Evolutionary conservation across 495 filamentous ascomycete species (phyloP), one percentile per base, ranked within the genome.

Genomic region (Penicillium crystallinum): DNA sequence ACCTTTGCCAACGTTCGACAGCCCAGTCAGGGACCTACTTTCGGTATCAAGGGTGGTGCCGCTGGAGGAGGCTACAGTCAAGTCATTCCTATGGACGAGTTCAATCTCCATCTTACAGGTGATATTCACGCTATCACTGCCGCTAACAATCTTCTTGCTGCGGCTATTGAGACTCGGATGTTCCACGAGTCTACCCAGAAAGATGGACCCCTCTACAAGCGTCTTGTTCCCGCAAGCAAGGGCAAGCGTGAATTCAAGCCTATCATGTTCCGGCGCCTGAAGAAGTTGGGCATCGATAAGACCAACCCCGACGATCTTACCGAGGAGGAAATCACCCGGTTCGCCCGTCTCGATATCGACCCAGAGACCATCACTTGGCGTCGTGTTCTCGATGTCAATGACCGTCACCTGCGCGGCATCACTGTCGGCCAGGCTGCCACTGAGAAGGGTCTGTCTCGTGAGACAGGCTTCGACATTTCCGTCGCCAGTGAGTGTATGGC

Each of bases 51-150:
- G 75, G 93, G 93, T 38, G 93, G 93, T 55, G 93, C 93, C 46
- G 93, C 93, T 50, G 93, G 93, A 62, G 93, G 93, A 57, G 93
- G 93, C 14, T 98, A 96, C 77, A 95, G 89, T 68, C 93, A 98
- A 70, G 93, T 97, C 62, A 97, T 98, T 58, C 93, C 93, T 46
- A 98, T 98, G 93, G 93, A 98, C 57, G 93, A 98, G 68, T 98
- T 98, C 78, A 98, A 98, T 66, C 77, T 98, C 55, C 93, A 98
- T 66, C 73, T 98, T 66, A 98, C 93, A 36, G 93, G 93, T 58
- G 93, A 98, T 66, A 97, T 98, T 55, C 93, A 98, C 66, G 93
- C 93, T 35, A 92, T 98, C 63, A 89, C 91, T 31, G 93, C 93
- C 9, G 93, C 93, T 5, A 98, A 97, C 77, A 98, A 98, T 72